These are phyloP conservation scores for Leccinum griseonigrum DNA, from an alignment of 1,284 basidiomycete genomes.

Conservation along the genomic window DNA sequence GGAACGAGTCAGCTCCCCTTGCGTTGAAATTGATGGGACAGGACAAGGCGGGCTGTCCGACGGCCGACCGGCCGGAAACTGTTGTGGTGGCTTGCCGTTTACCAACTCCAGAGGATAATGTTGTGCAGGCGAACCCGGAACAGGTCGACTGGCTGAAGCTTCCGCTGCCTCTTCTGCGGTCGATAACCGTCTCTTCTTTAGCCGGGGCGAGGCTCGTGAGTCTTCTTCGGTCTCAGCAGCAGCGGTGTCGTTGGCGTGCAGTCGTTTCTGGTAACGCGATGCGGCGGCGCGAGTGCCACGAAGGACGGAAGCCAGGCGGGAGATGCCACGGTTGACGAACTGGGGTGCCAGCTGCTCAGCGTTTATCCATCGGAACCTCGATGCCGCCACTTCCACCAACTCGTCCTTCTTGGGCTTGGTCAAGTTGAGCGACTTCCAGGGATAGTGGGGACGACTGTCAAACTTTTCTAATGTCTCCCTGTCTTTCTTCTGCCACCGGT, in stretches of 20 bases:
- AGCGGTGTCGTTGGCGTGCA: slow-evolving; percentile 10
- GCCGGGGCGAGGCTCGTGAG: slow-evolving; percentile 18
- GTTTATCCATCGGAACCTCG: slow-evolving; percentile 33
- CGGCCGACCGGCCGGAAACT: slow-evolving; percentile 26
- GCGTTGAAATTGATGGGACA: slow-evolving; percentile 5
- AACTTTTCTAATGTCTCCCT: slow-evolving; percentile 39
- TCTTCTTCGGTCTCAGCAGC: slow-evolving; percentile 8
- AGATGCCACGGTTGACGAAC: slow-evolving; percentile 25
- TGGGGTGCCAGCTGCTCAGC: slow-evolving; percentile 31
- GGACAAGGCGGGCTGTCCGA: slow-evolving; percentile 7
- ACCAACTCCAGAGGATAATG: slow-evolving; percentile 19
- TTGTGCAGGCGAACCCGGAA: slow-evolving; percentile 2
- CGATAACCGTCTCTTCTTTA: slow-evolving; percentile 30
- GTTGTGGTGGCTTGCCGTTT: slow-evolving; percentile 33
- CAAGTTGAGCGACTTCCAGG: slow-evolving; percentile 27
- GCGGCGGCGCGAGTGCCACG: slow-evolving; percentile 9
- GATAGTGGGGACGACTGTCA: slow-evolving; percentile 31
- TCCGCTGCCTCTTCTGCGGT: slow-evolving; percentile 1
- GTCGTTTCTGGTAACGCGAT: slow-evolving; percentile 25
- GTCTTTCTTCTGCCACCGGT: slow-evolving; percentile 42
- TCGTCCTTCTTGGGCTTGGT: slow-evolving; percentile 27
- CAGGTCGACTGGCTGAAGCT: slow-evolving; percentile 4
- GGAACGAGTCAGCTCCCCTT: slow-evolving; percentile 21
- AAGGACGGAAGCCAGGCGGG: slow-evolving; percentile 21
- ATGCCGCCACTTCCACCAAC: slow-evolving; percentile 27